phyloP scores from a whole-genome alignment of 148 eudicot genomes.

The Gaultheria prostrata region DNA sequence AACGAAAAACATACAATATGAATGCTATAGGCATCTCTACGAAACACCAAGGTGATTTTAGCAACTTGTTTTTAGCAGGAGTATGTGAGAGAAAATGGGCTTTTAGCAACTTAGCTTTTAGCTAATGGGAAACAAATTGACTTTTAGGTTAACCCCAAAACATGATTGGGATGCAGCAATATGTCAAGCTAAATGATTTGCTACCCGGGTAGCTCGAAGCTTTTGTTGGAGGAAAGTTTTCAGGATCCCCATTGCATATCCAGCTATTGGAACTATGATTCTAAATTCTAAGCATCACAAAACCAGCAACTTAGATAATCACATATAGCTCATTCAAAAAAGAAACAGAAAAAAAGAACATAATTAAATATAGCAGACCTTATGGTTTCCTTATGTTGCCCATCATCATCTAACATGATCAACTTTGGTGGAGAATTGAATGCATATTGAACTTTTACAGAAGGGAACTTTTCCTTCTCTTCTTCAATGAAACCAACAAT shows the following conservation, averaged over 20 bases:
- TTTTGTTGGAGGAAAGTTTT: neutral
- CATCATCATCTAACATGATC: slow-evolving; percentile 84
- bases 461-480: slow-evolving; percentile 85
- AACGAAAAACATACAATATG: neutral
- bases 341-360: neutral
- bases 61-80: too few species aligned
- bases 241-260: neutral
- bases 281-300: slow-evolving; percentile 9
- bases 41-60: too few species aligned
- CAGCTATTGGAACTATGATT: neutral
- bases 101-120: too few species aligned
- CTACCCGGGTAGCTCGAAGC: neutral
- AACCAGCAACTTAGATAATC: neutral
- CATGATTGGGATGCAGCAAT: neutral
- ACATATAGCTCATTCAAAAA: neutral
- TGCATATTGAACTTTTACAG: slow-evolving; percentile 68
- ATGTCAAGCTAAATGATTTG: neutral
- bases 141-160: neutral
- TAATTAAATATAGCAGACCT: neutral
- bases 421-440: slow-evolving; percentile 89
- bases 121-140: neutral
- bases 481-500: slow-evolving; percentile 84
- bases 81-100: too few species aligned
- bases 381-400: slow-evolving; percentile 41
- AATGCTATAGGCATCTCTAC: neutral